Evolutionary conservation across 352 stramenopile genomes (phyloP).

Genomic region (Saprolegnia diclina): DNA sequence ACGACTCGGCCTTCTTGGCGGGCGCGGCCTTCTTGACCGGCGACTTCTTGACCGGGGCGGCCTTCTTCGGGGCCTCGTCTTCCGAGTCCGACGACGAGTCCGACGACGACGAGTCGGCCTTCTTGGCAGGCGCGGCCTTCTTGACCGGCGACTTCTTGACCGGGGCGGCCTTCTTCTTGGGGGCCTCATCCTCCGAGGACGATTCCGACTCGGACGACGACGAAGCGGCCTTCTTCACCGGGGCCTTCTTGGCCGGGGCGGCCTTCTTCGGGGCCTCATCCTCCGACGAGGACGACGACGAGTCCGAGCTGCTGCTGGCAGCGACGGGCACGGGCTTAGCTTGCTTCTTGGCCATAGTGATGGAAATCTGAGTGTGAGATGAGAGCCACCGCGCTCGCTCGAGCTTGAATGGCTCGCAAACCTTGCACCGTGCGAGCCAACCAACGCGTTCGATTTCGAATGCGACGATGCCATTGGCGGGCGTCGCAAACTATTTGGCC

Average conservation of each 20-base stretch:
- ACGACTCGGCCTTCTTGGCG: conserved; percentile 43
- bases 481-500: not conserved
- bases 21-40: conserved; percentile 30
- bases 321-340: conserved; percentile 21
- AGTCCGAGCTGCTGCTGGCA: conserved; percentile 26
- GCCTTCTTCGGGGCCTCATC: conserved; percentile 33
- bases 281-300: conserved; percentile 28
- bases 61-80: conserved; percentile 27
- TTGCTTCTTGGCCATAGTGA: conserved; percentile 27
- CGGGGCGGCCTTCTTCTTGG: conserved; percentile 30
- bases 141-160: not conserved
- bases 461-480: not conserved
- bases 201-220: conserved; percentile 28
- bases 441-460: conserved; percentile 4
- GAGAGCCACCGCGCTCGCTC: not conserved
- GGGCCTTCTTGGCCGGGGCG: conserved; percentile 24
- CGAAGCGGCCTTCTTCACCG: conserved; percentile 26
- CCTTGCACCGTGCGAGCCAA: conserved; percentile 4
- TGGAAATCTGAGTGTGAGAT: conserved; percentile 4
- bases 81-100: conserved; percentile 28
- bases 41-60: conserved; percentile 35
- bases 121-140: conserved; percentile 12
- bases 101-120: conserved; percentile 7
- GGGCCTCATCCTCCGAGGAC: conserved; percentile 31
- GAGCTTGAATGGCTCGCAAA: conserved; percentile 25